phyloP scores from a whole-genome alignment of 306 rosid genomes.

The Vigna hirtella region DNA sequence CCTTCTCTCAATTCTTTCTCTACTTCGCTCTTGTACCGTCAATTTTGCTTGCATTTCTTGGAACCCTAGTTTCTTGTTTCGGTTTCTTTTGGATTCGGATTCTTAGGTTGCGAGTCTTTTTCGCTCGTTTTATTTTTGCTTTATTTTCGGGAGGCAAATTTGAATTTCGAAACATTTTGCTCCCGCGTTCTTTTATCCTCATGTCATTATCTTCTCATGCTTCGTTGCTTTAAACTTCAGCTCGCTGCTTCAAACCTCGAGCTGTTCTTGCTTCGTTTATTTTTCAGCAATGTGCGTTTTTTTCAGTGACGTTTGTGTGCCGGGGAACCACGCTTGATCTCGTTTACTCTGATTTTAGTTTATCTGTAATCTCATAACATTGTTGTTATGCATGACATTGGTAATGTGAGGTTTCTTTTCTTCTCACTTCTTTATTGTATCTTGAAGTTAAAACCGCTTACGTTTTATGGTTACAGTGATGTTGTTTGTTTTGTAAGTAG shows the following conservation, averaged over 20 bases:
- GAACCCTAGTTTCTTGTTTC: conserved; percentile 63
- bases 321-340: conserved; percentile 2
- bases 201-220: conserved; percentile 21
- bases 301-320: conserved; percentile 24
- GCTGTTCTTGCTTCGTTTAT: conserved; percentile 35
- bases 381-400: neutral
- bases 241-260: conserved; percentile 20
- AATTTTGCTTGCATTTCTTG: conserved; percentile 22
- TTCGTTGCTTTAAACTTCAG: neutral
- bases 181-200: conserved; percentile 17
- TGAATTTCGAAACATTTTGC: conserved; percentile 21
- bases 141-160: neutral
- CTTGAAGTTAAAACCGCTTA: neutral
- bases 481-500: conserved; percentile 5
- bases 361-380: neutral
- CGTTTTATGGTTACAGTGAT: conserved; percentile 2
- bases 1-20: conserved; percentile 16
- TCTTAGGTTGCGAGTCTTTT: neutral
- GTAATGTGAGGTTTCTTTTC: neutral
- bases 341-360: conserved; percentile 19
- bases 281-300: conserved; percentile 36
- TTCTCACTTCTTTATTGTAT: neutral
- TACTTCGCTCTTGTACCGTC: neutral
- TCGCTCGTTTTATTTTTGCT: neutral
- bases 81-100: conserved; percentile 34